phyloP scores from a whole-genome alignment of 768 basidiomycete genomes.

The Xanthoconium stramineum region DNA sequence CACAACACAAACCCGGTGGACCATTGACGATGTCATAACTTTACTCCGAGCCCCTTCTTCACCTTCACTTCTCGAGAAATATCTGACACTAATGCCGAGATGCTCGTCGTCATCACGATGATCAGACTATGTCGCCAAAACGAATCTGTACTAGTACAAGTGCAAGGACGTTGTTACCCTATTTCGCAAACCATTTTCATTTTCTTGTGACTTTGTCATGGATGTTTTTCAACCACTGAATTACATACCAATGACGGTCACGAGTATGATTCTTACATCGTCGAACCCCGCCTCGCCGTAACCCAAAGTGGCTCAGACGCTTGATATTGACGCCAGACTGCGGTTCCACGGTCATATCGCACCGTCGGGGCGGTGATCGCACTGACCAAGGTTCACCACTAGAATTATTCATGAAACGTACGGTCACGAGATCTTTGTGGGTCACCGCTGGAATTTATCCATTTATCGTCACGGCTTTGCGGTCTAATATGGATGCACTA shows the following conservation, averaged over 20 bases:
- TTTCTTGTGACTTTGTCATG: background rate
- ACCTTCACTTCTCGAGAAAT: background rate
- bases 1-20: background rate
- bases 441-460: background rate
- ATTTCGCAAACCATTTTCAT: background rate
- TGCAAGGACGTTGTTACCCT: conserved; percentile 5
- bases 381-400: background rate
- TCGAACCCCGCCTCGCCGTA: no score
- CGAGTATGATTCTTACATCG: no score
- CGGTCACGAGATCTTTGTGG: background rate
- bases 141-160: conserved; percentile 8
- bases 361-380: background rate
- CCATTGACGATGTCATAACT: background rate
- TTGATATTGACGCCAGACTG: no score
- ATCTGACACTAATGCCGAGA: conserved; percentile 7
- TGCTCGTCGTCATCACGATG: background rate
- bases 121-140: conserved; percentile 6
- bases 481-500: background rate
- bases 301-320: no score
- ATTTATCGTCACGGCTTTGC: background rate
- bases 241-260: no score
- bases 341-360: conserved; percentile 1
- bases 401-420: background rate
- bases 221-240: no score
- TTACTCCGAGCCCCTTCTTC: background rate